Evolutionary conservation across 306 rosid genomes (phyloP), one percentile per base, ranked within the genome.

Genomic region (Casuarina glauca): DNA sequence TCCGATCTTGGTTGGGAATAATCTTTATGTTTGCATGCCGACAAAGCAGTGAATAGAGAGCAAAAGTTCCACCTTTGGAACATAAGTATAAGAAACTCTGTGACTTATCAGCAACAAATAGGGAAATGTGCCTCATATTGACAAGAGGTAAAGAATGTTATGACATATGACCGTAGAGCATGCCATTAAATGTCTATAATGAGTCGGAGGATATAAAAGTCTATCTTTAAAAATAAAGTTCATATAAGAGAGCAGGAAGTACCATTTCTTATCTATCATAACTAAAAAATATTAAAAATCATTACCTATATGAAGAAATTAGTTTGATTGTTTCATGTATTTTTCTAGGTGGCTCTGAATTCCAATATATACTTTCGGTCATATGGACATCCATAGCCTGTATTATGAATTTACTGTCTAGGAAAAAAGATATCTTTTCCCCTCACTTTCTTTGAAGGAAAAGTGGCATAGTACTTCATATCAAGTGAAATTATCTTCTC

Each of bases 21-120:
- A 63, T 74, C 32, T 26, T 54, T 74, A 80, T 49, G 15, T 80
- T 67, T 11, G 84, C 84, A 75, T 80, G 84, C 9, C 84, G 79
- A 51, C 84, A 69, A 1, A 80, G 71, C 17, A 80, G 64, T 10
- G 84, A 80, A 75, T 80, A 80, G 19, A 80, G 72, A 57, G 84
- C 84, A 74, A 80, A 86, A 20, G 92, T 88, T 73, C 90, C 92
- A 72, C 92, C 90, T 88, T 72, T 70, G 42, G 60, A 50, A n/a
- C 55, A 49, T 38, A 52, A 49, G 13, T 48, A 49, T 10, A 15
- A 4, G 55, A 54, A 64, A 51, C 11, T 39, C 6, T 44, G 41
- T 6, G 35, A 54, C 7, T 13, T 66, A 64, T 3, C 35, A 78
- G 36, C 72, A 74, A 46, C 64, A 69, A 32, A 58, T 36, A 45